Evolutionary conservation across 441 rosid species (phyloP), one percentile per base, ranked within the genome.

Genomic region (Sinapis alba): DNA sequence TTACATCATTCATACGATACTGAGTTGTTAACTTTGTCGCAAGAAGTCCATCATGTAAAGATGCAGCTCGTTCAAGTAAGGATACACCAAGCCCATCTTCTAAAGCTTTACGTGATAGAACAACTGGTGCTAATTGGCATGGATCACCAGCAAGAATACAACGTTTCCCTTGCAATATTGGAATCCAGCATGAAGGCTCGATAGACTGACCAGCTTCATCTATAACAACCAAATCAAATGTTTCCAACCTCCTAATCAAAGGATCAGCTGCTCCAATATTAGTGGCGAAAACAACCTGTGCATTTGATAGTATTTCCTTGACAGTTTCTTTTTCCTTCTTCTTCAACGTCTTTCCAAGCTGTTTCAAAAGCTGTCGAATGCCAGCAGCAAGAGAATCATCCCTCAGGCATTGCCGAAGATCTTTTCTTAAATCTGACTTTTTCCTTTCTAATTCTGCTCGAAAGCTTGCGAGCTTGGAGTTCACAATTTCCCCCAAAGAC

Each of bases 191-290:
- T 36, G 96, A 86, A 73, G 99, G 98, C 78, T 95, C 99, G 76
- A 93, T 95, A 79, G 97, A 93, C 86, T 95, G 99, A 56, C 84
- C 98, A 66, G 98, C 98, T 88, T 95, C 99, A 81, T 95, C 99
- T 71, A 95, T 88, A 80, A 95, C 89, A 78, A 93, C 98, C 73
- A 95, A 81, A 81, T 93, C 98, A 80, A 93, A 93, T 11, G 92
- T 68, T 68, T 85, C 93, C 72, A 91, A 80, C 82, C 84, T 88
- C 69, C 97, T 82, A 32, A 95, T 73, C 83, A 90, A 83, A 47
- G 97, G 97, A 83, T 95, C 99, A 53, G 99, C 99, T 16, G 97
- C 92, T 81, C 99, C 97, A 65, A 87, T 90, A 85, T 91, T 93
- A 51, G 98, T 95, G 28, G 97, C 90, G 71, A 95, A 89, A 80